Conservation (phyloP, 2,329 filamentous ascomycete species). For the Thelonectria blattea region DNA sequence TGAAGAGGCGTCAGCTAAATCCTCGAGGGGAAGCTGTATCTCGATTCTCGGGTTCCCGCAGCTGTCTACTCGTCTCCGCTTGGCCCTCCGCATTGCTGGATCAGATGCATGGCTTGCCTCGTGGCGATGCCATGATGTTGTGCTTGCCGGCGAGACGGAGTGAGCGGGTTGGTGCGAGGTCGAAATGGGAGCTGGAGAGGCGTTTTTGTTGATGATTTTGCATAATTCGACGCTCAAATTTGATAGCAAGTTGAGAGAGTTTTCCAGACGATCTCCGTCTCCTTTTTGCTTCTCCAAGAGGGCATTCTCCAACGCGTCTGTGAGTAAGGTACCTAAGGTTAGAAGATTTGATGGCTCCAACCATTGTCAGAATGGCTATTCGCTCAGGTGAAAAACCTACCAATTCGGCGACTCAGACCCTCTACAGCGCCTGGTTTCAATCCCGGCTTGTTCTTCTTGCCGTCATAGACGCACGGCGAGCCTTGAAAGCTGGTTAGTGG, state of each 20-base stretch:
- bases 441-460: conserved; percentile 23
- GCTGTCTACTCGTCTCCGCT: conserved; percentile 18
- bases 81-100: neutral
- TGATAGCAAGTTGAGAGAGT: conserved; percentile 9
- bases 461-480: conserved; percentile 19
- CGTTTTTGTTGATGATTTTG: conserved; percentile 8
- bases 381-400: conserved; percentile 14
- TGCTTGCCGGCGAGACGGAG: neutral
- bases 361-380: too few relatives aligned
- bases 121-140: neutral
- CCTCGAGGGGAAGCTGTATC: conserved; percentile 21
- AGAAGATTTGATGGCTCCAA: neutral
- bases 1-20: conserved; percentile 10
- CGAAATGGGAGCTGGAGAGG: neutral
- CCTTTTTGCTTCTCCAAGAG: conserved; percentile 10
- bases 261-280: conserved; percentile 1
- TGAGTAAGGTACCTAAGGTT: neutral
- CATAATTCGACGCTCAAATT: conserved; percentile 11
- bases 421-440: conserved; percentile 21
- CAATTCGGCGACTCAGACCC: conserved; percentile 13
- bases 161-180: conserved; percentile 8
- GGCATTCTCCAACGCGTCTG: conserved; percentile 11
- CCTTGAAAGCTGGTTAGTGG: neutral
- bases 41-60: conserved; percentile 35
- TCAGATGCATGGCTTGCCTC: neutral